Percentiles rank a stretch among this genome's conserved stretches.
Evolutionary conservation across 2,329 filamentous ascomycete genomes (phyloP).

Genomic region (Raffaelea arxii): DNA sequence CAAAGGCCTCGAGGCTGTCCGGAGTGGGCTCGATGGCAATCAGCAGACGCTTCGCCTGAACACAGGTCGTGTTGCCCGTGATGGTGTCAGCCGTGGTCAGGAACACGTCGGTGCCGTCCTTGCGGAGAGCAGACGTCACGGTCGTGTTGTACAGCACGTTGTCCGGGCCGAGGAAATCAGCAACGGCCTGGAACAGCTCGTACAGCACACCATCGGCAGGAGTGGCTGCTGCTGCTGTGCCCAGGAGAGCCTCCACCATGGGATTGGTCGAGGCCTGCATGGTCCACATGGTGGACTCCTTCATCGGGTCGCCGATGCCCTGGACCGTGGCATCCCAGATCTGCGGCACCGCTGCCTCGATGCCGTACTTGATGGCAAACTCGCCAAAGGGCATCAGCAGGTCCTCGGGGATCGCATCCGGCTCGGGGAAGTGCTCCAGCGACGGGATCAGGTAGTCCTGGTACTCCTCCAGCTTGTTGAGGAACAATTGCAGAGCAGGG

Average conservation of each 20-base stretch:
- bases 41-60: constrained; percentile 25
- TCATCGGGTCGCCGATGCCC: constrained; percentile 14
- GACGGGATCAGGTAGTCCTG: constrained; percentile 8
- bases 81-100: constrained; percentile 3
- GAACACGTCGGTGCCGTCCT: constrained; percentile 1
- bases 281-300: constrained; percentile 12
- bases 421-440: constrained; percentile 4
- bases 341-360: constrained; percentile 23
- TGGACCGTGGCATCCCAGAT: constrained; percentile 5
- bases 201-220: constrained; percentile 14
- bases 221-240: constrained; percentile 10
- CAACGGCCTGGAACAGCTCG: constrained; percentile 13
- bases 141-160: constrained; percentile 16
- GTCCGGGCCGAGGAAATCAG: constrained; percentile 10
- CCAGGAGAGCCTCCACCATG: constrained; percentile 15
- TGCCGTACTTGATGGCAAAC: constrained; percentile 29
- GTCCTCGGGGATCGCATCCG: constrained; percentile 29
- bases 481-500: constrained; percentile 7
- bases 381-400: constrained; percentile 30
- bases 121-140: constrained; percentile 8
- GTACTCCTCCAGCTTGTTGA: constrained; percentile 16
- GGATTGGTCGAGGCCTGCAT: constrained; percentile 11
- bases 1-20: constrained; percentile 21
- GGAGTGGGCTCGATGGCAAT: constrained; percentile 25
- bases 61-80: constrained; percentile 4